Conservation (phyloP, 148 eudicot species). For the Limonium bicolor region DNA sequence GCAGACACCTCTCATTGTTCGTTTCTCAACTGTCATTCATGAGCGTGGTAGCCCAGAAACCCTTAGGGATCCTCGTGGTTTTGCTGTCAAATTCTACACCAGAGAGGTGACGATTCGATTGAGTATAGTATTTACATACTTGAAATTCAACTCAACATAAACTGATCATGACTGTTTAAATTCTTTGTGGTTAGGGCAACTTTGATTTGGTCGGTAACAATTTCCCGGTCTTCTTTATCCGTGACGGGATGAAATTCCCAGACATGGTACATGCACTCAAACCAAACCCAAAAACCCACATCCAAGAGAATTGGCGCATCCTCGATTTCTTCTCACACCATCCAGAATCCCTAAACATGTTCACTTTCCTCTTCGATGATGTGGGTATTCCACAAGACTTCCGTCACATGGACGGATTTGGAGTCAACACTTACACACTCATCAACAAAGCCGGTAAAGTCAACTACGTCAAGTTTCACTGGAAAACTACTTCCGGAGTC, state of each 20-base stretch:
- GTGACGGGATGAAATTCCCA: slow-evolving; percentile 88
- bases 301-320: slow-evolving; percentile 89
- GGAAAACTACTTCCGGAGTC: slow-evolving; percentile 96
- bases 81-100: slow-evolving; percentile 94
- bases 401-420: slow-evolving; percentile 94
- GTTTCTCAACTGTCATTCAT: slow-evolving; percentile 93
- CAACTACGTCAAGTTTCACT: slow-evolving; percentile 79
- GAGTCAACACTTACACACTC: slow-evolving; percentile 85
- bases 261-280: slow-evolving; percentile 88
- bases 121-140: too few relatives aligned
- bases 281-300: slow-evolving; percentile 94
- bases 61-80: slow-evolving; percentile 89
- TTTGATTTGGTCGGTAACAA: slow-evolving; percentile 97
- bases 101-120: too few relatives aligned
- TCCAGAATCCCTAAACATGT: slow-evolving; percentile 83
- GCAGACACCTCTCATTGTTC: slow-evolving; percentile 89
- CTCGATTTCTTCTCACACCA: slow-evolving; percentile 92
- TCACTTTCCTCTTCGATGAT: slow-evolving; percentile 78
- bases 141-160: too few relatives aligned
- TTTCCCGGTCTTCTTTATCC: slow-evolving; percentile 84
- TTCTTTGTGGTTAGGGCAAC: too few relatives aligned
- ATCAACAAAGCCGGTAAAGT: slow-evolving; percentile 74
- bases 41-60: slow-evolving; percentile 99
- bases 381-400: slow-evolving; percentile 69
- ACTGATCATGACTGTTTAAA: too few relatives aligned